phyloP scores from a whole-genome alignment of 2,329 filamentous ascomycete species.

The Exserohilum rostratum region DNA sequence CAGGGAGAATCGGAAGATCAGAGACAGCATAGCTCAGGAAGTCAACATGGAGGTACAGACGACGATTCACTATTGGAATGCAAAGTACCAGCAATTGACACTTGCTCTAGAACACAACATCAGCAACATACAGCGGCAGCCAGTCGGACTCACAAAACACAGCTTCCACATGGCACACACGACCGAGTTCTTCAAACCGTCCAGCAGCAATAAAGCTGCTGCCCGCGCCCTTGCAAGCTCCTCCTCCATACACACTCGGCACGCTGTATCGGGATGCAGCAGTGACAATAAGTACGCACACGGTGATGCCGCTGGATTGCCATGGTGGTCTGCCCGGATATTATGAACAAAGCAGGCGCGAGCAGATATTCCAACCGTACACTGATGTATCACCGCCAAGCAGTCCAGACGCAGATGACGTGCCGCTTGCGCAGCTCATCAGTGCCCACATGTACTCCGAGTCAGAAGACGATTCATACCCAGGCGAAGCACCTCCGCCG shows the following conservation, averaged over 20 bases:
- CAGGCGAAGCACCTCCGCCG: constrained; percentile 36
- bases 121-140: not conserved
- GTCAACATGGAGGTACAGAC: constrained; percentile 11
- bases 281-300: not conserved
- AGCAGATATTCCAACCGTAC: constrained; percentile 8
- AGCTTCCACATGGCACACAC: not conserved
- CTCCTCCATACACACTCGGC: constrained; percentile 6
- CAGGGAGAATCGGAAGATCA: not conserved
- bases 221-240: not conserved
- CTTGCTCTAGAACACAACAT: constrained; percentile 5
- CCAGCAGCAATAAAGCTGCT: constrained; percentile 7
- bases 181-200: constrained; percentile 1
- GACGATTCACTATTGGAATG: not conserved
- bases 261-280: not conserved
- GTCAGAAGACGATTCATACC: constrained; percentile 14
- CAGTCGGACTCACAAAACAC: not conserved
- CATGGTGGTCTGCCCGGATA: constrained; percentile 33
- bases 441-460: constrained; percentile 11
- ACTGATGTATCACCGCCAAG: constrained; percentile 6
- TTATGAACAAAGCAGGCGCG: not conserved
- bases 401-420: constrained; percentile 29
- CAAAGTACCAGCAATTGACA: not conserved
- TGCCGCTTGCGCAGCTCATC: constrained; percentile 37
- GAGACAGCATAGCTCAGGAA: not conserved
- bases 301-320: not conserved